Percentiles rank a stretch among this genome's conserved stretches.
phyloP scores from a whole-genome alignment of 345 rosid genomes.

The Angophora floribunda region DNA sequence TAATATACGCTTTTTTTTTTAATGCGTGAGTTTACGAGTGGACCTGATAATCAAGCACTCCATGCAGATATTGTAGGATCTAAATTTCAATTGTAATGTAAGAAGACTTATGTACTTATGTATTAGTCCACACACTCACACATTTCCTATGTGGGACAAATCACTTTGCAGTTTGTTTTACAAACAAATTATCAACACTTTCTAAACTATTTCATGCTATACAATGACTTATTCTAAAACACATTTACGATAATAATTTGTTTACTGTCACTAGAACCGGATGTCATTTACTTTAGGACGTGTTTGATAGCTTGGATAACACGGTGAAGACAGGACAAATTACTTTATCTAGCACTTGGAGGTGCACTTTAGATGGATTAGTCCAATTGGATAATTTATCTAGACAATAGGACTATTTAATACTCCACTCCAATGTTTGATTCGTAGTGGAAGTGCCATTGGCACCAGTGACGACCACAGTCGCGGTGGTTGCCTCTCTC shows the following conservation, averaged over 20 bases:
- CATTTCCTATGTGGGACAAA: too few species aligned
- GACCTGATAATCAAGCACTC: too few species aligned
- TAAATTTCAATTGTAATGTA: too few species aligned
- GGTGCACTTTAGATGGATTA: background rate
- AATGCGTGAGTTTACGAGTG: too few species aligned
- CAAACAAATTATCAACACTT: background rate
- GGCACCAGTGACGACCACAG: background rate
- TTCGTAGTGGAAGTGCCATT: background rate
- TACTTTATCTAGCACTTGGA: background rate
- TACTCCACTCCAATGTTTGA: background rate
- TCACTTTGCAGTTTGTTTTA: background rate
- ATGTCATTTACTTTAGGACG: background rate
- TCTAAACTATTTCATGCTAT: background rate
- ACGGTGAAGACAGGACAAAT: background rate
- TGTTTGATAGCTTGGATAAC: background rate
- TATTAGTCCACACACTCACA: background rate
- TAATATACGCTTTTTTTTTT: too few species aligned
- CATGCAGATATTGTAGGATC: too few species aligned
- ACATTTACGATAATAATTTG: background rate
- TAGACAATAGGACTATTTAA: background rate
- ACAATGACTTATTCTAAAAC: background rate
- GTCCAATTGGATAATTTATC: background rate
- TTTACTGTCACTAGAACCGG: background rate
- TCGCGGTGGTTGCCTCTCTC: background rate
- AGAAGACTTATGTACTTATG: background rate